Percentiles rank a stretch among this genome's conserved stretches.
Conservation (phyloP, 106 monocot genomes). For the Dendrobium huoshanense region DNA sequence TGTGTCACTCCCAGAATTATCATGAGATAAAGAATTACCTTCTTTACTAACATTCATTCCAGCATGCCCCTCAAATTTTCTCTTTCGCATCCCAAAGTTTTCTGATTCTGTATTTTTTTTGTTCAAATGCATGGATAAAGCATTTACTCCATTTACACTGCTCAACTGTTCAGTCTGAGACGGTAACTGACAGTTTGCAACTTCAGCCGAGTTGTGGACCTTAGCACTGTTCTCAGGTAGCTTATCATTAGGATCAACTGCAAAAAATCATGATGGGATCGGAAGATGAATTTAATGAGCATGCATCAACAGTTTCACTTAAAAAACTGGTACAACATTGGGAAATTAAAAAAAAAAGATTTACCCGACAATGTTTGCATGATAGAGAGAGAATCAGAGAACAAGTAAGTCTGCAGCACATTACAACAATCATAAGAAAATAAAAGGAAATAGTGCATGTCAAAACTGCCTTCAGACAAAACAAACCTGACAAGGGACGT, state of each 20-base stretch:
- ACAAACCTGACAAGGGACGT: background rate
- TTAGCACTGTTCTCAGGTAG: slow-evolving; percentile 37
- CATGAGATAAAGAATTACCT: slow-evolving; percentile 5
- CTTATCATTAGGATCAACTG: slow-evolving; percentile 60
- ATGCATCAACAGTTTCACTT: background rate
- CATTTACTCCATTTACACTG: slow-evolving; percentile 14
- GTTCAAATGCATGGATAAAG: slow-evolving; percentile 13
- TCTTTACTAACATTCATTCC: slow-evolving; percentile 14
- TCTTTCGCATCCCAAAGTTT: slow-evolving; percentile 30
- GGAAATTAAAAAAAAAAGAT: slow-evolving; percentile 7
- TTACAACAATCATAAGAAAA: slow-evolving; percentile 3
- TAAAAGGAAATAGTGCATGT: background rate
- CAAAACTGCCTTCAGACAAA: background rate
- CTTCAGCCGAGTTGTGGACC: slow-evolving; percentile 16
- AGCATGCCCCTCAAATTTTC: slow-evolving; percentile 18
- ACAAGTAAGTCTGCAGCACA: slow-evolving; percentile 79
- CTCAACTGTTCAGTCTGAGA: slow-evolving; percentile 12
- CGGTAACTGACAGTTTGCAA: slow-evolving; percentile 21
- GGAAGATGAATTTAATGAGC: slow-evolving; percentile 1
- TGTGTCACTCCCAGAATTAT: slow-evolving; percentile 31
- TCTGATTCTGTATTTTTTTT: slow-evolving; percentile 18
- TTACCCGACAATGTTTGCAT: slow-evolving; percentile 85
- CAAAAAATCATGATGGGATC: slow-evolving; percentile 8
- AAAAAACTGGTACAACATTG: background rate
- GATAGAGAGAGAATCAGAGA: slow-evolving; percentile 84